A percentile compares a stretch with the other conserved stretches of the same genome.
These are phyloP conservation scores for Parastagonospora nodorum DNA, from an alignment of 2,329 filamentous ascomycete species.

Conservation along the genomic window DNA sequence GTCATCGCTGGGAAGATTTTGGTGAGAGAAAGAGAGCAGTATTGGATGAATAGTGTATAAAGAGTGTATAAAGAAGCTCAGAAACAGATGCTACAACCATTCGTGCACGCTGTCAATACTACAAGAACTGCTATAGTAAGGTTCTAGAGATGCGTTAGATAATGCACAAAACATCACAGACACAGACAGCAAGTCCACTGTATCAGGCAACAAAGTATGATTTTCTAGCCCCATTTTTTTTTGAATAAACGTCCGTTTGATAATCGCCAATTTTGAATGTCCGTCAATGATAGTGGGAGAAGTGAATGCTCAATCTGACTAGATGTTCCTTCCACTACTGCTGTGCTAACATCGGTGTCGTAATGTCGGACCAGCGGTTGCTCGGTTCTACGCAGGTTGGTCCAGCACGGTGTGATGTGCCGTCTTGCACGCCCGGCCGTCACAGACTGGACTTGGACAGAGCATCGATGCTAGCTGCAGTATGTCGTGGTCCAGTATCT, in stretches of 20 bases:
- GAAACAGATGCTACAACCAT: too few relatives aligned
- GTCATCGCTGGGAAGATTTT: too few relatives aligned
- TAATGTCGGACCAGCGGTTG: background rate
- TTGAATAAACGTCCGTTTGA: background rate
- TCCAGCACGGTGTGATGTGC: background rate
- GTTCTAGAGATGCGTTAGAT: too few relatives aligned
- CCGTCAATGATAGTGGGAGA: background rate
- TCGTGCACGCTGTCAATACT: too few relatives aligned
- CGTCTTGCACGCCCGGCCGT: background rate
- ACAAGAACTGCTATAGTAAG: too few relatives aligned
- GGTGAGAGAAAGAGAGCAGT: too few relatives aligned
- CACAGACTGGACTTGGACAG: background rate
- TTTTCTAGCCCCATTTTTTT: background rate
- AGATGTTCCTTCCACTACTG: background rate
- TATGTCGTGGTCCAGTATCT: conserved; percentile 1
- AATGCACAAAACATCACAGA: too few relatives aligned
- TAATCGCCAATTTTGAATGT: background rate
- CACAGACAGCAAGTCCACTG: too few relatives aligned
- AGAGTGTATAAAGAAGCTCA: too few relatives aligned
- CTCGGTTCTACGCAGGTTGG: background rate
- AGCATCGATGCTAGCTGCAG: background rate
- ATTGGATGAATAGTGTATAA: too few relatives aligned
- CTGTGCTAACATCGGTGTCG: background rate
- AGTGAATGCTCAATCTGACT: background rate
- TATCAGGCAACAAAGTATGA: background rate